Percentiles rank a stretch among this genome's conserved stretches.
Conservation (phyloP, 805 yeast genomes). For the Candida dendrica region DNA sequence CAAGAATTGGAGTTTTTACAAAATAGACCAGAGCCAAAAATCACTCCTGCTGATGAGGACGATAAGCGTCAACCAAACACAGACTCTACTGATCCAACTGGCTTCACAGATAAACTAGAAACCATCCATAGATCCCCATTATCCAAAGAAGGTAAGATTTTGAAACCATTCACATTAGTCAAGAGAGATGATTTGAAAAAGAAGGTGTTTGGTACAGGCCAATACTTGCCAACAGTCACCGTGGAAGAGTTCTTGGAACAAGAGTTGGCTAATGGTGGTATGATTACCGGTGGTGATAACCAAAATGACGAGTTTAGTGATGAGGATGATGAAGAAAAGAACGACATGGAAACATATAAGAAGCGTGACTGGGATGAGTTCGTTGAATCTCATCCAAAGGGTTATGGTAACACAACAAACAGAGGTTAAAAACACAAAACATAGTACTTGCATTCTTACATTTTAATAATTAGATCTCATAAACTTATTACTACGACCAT, state of each 20-base stretch:
- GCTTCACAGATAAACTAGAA: conserved; percentile 63
- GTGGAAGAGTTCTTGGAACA: conserved; percentile 87
- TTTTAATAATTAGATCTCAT: too few species aligned
- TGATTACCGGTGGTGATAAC: conserved; percentile 42
- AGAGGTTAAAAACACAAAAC: conserved; percentile 34
- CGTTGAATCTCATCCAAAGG: conserved; percentile 76
- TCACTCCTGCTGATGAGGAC: conserved; percentile 12
- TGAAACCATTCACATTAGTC: conserved; percentile 77
- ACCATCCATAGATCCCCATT: conserved; percentile 42
- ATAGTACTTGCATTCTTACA: too few species aligned
- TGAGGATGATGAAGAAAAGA: conserved; percentile 55
- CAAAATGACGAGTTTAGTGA: conserved; percentile 28
- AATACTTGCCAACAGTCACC: conserved; percentile 86
- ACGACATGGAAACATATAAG: conserved; percentile 64
- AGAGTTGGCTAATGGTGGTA: conserved; percentile 80
- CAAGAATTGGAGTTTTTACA: conserved; percentile 64
- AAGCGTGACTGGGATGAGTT: conserved; percentile 92
- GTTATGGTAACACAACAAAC: conserved; percentile 83
- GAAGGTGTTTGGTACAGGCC: conserved; percentile 87
- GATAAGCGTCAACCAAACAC: conserved; percentile 4
- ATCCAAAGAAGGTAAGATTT: conserved; percentile 67
- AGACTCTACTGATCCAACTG: conserved; percentile 27
- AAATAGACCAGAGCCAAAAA: conserved; percentile 31
- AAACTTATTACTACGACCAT: too few species aligned
- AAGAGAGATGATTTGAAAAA: conserved; percentile 49